Evolutionary conservation across 129 eudicot species (phyloP), one percentile per base, ranked within the genome.

Genomic region (Dittrichia graveolens): DNA sequence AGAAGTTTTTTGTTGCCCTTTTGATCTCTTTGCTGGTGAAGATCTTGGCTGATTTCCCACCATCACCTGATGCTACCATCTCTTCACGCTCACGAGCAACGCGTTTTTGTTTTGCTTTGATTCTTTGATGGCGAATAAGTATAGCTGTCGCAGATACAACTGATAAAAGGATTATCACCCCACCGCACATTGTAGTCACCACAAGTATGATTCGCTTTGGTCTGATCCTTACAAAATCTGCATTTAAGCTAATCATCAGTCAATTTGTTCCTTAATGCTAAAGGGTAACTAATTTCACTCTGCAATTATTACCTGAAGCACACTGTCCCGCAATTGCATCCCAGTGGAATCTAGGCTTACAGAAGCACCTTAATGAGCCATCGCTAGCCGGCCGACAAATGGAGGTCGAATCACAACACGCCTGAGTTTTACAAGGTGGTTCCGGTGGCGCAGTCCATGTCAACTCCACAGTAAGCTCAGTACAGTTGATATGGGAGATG

Each of bases 11-110:
- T 70, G 91, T 88, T 15, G 95, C 84, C 65, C 69, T 83, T 72
- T 77, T 86, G 53, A 91, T 82, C 44, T 83, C 95, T 76, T 83
- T 87, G 7, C 77, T 80, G 5, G 85, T 67, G 80, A 82, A 90
- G 63, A 85, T 74, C 79, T 76, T 87, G 59, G 91, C 85, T 24
- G 90, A 65, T 58, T 87, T 87, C 19, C 90, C 90, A 70, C 81
- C 72, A 60, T 62, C 85, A 67, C 81, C 80, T 4, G 91, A 75
- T 11, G 81, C 83, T 19, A 90, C 49, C 58, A 90, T 85, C 38
- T 81, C 79, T 71, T 90, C 83, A 43, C 90, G 83, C 52, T 90
- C 85, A 66, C 79, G 81, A 65, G 80, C 80, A 50, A 87, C 39
- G 6, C 65, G 67, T 59, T 73, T 84, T 11, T 72, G 83, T 8